Evolutionary conservation across 345 rosid species (phyloP).

Genomic region (Passiflora organensis): DNA sequence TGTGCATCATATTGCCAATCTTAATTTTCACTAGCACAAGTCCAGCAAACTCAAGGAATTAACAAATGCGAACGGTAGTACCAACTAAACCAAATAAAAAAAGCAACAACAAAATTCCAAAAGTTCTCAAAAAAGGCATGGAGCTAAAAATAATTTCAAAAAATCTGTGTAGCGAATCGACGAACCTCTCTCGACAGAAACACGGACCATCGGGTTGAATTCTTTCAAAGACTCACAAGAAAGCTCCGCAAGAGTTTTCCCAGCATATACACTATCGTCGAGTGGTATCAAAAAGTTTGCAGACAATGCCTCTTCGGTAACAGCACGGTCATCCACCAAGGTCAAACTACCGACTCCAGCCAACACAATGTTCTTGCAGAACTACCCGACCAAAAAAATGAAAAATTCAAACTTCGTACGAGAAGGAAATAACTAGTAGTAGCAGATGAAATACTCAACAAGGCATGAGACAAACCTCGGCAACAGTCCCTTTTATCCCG

Average conservation of each 20-base stretch:
- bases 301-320: conserved; percentile 51
- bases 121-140: too few relatives aligned
- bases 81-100: too few relatives aligned
- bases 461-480: conserved; percentile 53
- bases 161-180: too few relatives aligned
- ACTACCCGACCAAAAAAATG: conserved; percentile 36
- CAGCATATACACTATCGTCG: conserved; percentile 41
- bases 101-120: too few relatives aligned
- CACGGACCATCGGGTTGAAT: conserved; percentile 91
- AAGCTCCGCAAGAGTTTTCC: conserved; percentile 77
- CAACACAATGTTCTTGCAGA: conserved; percentile 93
- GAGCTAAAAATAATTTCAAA: too few relatives aligned
- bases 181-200: conserved; percentile 70
- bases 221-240: conserved; percentile 77
- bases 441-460: neutral
- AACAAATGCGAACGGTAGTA: too few relatives aligned
- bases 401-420: neutral
- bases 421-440: neutral
- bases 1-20: neutral
- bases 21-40: neutral
- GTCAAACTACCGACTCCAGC: conserved; percentile 95
- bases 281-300: conserved; percentile 78
- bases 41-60: neutral
- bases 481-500: conserved; percentile 77
- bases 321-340: conserved; percentile 65